phyloP scores from a whole-genome alignment of 1,284 basidiomycete species.

The Sutorius eximius region DNA sequence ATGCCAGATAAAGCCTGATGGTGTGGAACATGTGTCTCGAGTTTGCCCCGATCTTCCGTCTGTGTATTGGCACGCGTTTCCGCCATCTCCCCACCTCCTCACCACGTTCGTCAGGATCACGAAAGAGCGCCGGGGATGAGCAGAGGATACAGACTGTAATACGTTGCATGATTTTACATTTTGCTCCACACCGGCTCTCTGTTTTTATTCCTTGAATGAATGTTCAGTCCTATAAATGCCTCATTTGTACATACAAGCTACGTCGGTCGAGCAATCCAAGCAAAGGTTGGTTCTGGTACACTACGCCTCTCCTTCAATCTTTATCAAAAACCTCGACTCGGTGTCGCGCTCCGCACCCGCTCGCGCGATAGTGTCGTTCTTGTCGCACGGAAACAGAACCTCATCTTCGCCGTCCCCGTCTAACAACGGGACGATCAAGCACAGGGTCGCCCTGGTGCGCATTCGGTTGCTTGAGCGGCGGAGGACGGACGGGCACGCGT shows the following conservation, averaged over 20 bases:
- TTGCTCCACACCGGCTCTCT: no score
- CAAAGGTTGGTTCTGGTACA: background rate
- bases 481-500: background rate
- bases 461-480: background rate
- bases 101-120: background rate
- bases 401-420: conserved; percentile 26
- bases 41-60: background rate
- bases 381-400: conserved; percentile 30
- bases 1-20: no score
- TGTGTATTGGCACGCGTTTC: background rate
- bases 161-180: no score
- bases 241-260: no score
- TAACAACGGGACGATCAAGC: conserved; percentile 23
- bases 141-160: no score
- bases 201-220: no score
- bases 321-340: conserved; percentile 28
- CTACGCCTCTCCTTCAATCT: conserved; percentile 21
- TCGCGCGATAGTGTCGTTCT: conserved; percentile 30
- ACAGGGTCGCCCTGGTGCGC: conserved; percentile 26
- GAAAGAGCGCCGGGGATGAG: background rate
- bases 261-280: no score
- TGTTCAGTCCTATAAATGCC: no score
- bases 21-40: no score
- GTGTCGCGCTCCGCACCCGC: conserved; percentile 29
- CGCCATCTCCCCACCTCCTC: background rate